phyloP scores from a whole-genome alignment of 2,329 filamentous ascomycete species.

The Aspergillus ustus region DNA sequence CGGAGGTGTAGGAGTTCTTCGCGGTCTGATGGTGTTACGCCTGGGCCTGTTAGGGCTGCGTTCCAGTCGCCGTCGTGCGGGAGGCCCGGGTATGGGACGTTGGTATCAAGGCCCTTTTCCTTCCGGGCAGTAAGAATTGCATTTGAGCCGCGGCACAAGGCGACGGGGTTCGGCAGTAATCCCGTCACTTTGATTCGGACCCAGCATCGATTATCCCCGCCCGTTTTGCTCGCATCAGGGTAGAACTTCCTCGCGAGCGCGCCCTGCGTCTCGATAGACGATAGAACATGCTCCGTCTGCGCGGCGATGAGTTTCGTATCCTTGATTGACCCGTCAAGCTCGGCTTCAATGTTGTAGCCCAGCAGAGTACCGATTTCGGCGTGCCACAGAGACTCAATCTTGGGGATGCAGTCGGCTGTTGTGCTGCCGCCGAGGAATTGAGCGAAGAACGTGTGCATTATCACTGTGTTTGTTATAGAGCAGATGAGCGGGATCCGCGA shows the following conservation, averaged over 20 bases:
- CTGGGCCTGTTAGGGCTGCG: background rate
- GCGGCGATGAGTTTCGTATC: background rate
- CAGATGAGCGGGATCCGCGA: slow-evolving; percentile 3
- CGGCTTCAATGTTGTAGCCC: slow-evolving; percentile 12
- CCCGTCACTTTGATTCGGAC: slow-evolving; percentile 15
- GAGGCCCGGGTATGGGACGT: background rate
- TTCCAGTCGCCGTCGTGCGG: background rate
- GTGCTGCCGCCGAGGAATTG: background rate
- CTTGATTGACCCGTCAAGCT: slow-evolving; percentile 13
- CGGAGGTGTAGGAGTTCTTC: background rate
- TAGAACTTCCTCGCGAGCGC: slow-evolving; percentile 3
- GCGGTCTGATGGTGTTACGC: background rate
- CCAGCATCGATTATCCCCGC: slow-evolving; percentile 15
- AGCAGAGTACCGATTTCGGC: slow-evolving; percentile 1
- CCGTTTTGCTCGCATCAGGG: background rate
- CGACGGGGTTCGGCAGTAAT: slow-evolving; percentile 2
- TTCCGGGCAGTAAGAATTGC: slow-evolving; percentile 1
- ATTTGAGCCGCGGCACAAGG: slow-evolving; percentile 9
- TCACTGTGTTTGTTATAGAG: background rate
- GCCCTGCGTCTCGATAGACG: slow-evolving; percentile 10
- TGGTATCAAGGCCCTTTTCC: background rate
- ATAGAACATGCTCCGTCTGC: slow-evolving; percentile 5
- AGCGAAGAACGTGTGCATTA: background rate
- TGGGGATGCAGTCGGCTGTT: background rate
- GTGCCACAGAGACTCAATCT: background rate